phyloP scores from a whole-genome alignment of 2,329 filamentous ascomycete genomes.

The Fusarium oxysporum region DNA sequence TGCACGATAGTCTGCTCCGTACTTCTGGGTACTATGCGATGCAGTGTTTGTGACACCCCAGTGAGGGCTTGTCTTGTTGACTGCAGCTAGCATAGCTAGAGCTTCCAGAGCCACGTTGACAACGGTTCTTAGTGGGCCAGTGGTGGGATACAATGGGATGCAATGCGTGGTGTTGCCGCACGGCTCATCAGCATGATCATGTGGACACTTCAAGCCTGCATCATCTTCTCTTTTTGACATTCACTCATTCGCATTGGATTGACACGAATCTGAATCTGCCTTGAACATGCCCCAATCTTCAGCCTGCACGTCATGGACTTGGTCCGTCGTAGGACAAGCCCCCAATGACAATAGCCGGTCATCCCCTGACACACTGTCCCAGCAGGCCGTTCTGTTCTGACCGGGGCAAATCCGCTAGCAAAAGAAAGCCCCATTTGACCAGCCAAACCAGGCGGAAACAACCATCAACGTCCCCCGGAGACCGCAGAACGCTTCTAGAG shows the following conservation, averaged over 20 bases:
- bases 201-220: slow-evolving; percentile 8
- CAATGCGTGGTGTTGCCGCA: slow-evolving; percentile 1
- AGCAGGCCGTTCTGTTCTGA: slow-evolving; percentile 17
- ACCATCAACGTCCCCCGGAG: slow-evolving; percentile 14
- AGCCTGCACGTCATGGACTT: slow-evolving; percentile 32
- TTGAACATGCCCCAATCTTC: slow-evolving; percentile 1
- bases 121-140: slow-evolving; percentile 32
- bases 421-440: slow-evolving; percentile 27
- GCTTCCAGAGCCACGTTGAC: slow-evolving; percentile 32
- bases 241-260: background rate
- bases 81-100: slow-evolving; percentile 7
- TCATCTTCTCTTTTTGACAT: background rate
- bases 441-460: slow-evolving; percentile 36
- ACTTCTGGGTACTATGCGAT: slow-evolving; percentile 12
- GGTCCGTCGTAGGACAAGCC: slow-evolving; percentile 14
- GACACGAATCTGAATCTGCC: background rate
- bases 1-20: background rate
- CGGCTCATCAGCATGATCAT: slow-evolving; percentile 24
- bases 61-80: slow-evolving; percentile 20
- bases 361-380: slow-evolving; percentile 28
- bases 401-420: slow-evolving; percentile 21
- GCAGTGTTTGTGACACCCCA: slow-evolving; percentile 22
- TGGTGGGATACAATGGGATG: background rate
- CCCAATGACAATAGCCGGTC: slow-evolving; percentile 22
- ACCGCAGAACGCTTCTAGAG: slow-evolving; percentile 30